These are phyloP conservation scores for Stygiomarasmius scandens DNA, from an alignment of 1,284 basidiomycete species.

Conservation along the genomic window DNA sequence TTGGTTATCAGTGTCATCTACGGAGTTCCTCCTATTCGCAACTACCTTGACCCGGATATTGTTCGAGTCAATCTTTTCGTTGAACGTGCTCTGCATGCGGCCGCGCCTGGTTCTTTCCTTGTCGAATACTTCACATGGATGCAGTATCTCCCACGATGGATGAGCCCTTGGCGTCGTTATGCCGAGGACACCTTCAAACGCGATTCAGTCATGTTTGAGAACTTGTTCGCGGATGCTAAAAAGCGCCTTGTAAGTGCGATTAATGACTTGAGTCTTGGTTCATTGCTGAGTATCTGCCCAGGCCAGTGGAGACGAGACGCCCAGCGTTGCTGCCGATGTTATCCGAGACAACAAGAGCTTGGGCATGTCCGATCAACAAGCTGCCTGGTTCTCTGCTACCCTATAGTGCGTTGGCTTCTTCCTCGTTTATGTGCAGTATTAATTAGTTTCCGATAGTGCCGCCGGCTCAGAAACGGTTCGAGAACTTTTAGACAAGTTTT, in stretches of 20 bases:
- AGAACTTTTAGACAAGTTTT: neutral
- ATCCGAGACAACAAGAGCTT: conserved; percentile 1
- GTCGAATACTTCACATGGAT: conserved; percentile 19
- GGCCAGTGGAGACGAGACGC: neutral
- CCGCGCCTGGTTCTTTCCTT: conserved; percentile 18
- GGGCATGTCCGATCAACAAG: neutral
- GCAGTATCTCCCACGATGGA: conserved; percentile 17
- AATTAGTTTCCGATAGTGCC: conserved; percentile 5
- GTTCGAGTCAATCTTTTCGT: conserved; percentile 17
- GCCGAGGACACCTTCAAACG: conserved; percentile 14
- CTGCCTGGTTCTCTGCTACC: conserved; percentile 15
- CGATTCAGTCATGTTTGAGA: conserved; percentile 15
- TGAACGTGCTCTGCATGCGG: conserved; percentile 15
- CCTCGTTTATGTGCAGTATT: neutral
- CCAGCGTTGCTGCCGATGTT: conserved; percentile 3
- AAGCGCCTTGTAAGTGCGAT: conserved; percentile 4
- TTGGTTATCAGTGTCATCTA: conserved; percentile 14
- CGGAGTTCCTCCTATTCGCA: conserved; percentile 13
- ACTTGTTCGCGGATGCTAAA: conserved; percentile 10
- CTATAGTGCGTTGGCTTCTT: conserved; percentile 7
- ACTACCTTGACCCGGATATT: conserved; percentile 16
- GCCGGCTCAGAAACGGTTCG: conserved; percentile 18
- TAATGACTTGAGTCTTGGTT: neutral
- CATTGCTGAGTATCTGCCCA: neutral
- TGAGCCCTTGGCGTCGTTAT: conserved; percentile 18